phyloP scores from a whole-genome alignment of 2,329 filamentous ascomycete species.

The Arthroderma sp. region DNA sequence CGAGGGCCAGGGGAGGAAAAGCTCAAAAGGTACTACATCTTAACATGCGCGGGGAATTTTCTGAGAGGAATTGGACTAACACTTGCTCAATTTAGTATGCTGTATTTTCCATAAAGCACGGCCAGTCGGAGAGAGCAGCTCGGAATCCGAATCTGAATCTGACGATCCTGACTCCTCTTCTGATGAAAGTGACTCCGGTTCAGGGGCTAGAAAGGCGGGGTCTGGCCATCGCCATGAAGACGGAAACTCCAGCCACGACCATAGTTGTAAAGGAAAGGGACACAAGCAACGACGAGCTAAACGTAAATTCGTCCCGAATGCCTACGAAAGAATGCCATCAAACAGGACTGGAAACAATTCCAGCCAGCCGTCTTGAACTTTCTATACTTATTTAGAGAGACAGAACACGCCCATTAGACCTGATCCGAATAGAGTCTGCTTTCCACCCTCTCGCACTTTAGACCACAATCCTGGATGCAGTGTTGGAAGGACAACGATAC shows the following conservation, averaged over 20 bases:
- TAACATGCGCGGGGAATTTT: background rate
- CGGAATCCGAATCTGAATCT: conserved; percentile 39
- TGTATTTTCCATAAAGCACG: conserved; percentile 93
- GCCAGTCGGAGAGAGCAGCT: conserved; percentile 66
- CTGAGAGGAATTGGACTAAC: background rate
- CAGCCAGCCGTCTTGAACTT: too few species aligned
- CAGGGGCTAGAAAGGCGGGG: too few species aligned
- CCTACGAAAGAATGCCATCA: conserved; percentile 34
- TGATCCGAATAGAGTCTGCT: too few species aligned
- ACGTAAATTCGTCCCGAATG: conserved; percentile 26
- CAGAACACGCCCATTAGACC: too few species aligned
- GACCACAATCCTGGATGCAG: too few species aligned
- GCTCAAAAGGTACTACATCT: conserved; percentile 60
- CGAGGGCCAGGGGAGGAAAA: conserved; percentile 86
- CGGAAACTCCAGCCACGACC: conserved; percentile 12
- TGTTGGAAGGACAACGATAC: too few species aligned
- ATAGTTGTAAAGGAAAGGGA: conserved; percentile 9
- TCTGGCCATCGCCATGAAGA: conserved; percentile 4
- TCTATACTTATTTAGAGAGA: too few species aligned
- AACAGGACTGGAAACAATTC: too few species aligned
- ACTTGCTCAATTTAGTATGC: conserved; percentile 54
- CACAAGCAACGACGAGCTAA: conserved; percentile 13
- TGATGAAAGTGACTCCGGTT: conserved; percentile 12
- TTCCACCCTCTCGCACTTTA: too few species aligned
- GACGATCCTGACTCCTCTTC: conserved; percentile 37